Base-by-base conservation (phyloP, 2,329 filamentous ascomycete genomes). In the Ophiobolus disseminans region DNA sequence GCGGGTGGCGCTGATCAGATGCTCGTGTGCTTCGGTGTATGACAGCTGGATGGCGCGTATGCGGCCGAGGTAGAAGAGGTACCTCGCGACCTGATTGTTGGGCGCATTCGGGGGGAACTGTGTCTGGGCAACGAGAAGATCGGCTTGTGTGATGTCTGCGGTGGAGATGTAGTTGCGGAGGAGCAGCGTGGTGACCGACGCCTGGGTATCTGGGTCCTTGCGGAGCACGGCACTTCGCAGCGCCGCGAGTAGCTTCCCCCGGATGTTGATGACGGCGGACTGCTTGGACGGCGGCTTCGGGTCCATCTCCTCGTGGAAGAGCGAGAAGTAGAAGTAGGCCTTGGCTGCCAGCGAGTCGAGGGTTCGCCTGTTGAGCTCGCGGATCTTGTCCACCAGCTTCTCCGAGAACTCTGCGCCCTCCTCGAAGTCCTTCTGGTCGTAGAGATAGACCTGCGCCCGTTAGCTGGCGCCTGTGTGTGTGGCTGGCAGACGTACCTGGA, bases 71-170 rank as follows among this genome's bases (percentile, higher is more conserved):
- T 99, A 99, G 82, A 96, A 99, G 49, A 97, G 82, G 78, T 96
- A 99, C 53, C 94, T 87, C 56, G 94, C 95, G 58, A 99, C 92
- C 78, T 99, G 94, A 74, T 97, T 99, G 79, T 97, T 99, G 58
- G 92, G 91, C 4, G 94, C 94, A 66, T 91, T 91, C 56, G 92
- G 84, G 5, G 94, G 94, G 75, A 99, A 97, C 70, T 94, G 88
- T 22, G 94, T 96, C 77, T 99, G 94, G 23, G 91, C 93, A 55
- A 99, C 90, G 48, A 99, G 84, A 30, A 97, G 85, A 75, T 99
- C 94, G 62, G 94, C 94, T 78, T 99, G 94, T 46, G 89, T 88
- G 75, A 99, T 97, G 76, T 97, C 93, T 59, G 94, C 96, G 35
- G 93, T 97, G 39, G 89, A 86, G 58, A 99, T 86, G 74, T 99